Base-by-base conservation (phyloP, 345 rosid genomes). In the Populus euphratica region DNA sequence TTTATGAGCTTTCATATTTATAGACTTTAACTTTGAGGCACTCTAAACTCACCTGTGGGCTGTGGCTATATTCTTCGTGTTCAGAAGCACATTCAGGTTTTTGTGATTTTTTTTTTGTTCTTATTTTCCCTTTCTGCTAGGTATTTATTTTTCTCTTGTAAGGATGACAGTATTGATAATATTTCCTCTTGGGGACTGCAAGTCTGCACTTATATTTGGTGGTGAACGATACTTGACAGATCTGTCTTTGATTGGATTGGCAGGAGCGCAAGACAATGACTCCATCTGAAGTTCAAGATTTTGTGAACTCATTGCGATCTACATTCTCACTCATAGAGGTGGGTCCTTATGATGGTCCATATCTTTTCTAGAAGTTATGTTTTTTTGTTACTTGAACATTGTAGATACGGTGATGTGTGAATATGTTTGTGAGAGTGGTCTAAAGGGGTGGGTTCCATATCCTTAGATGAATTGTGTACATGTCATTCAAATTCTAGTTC, bases 231-330 rank as follows among this genome's bases (percentile, higher is more conserved):
- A 52, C 73, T 76, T 77, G 75, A 63, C 69, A 27, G 18, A 38
- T 68, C 69, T 25, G 59, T 23, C 20, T 11, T 78, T 86, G 49
- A 35, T 85, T 89, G 81, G 82, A 77, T 82, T 81, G 73, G 76
- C 92, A 95, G 98, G 99, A 95, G 78, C 91, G 93, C 80, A 95
- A 85, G 88, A 80, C 80, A 62, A 95, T 92, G 98, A 87, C 76
- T 83, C 80, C 90, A 75, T 82, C 91, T 54, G 98, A 93, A 83
- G 88, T 90, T 81, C 93, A 91, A 68, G 75, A 77, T 69, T 95
- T 81, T 69, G 97, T 92, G 78, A 90, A 91, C 81, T 83, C 88
- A 4, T 75, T 96, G 85, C 88, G 97, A 69, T 91, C 93, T 56
- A 87, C 94, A 74, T 95, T 93, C 86, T 78, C 89, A 2, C 85